Evolutionary conservation across 768 basidiomycete genomes (phyloP).

Genomic region (Agaricus subrufescens): DNA sequence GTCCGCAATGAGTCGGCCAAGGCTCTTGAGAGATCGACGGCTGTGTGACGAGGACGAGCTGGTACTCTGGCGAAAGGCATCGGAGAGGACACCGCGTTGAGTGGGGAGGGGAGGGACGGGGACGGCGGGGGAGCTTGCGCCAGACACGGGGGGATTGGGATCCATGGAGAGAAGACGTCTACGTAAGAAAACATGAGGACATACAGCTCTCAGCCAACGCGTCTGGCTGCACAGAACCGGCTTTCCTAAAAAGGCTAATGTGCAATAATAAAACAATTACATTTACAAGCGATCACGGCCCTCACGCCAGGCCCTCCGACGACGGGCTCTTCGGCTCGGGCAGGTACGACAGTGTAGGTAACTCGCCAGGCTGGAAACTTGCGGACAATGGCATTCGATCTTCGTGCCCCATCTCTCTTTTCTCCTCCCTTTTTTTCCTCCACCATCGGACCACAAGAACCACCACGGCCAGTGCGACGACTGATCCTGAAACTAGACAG

Average conservation of each 20-base stretch:
- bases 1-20: slow-evolving; percentile 6
- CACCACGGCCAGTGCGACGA: neutral
- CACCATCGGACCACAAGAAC: neutral
- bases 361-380: slow-evolving; percentile 9
- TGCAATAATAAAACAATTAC: too few species aligned
- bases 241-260: too few species aligned
- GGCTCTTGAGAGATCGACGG: slow-evolving; percentile 10
- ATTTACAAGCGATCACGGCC: neutral
- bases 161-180: neutral
- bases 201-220: too few species aligned
- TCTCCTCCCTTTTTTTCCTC: neutral
- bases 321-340: neutral
- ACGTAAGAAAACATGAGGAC: too few species aligned
- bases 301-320: neutral
- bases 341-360: slow-evolving; percentile 5
- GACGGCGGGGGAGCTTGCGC: neutral
- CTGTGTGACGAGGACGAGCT: neutral
- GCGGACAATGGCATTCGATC: slow-evolving; percentile 6
- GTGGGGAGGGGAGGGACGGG: neutral
- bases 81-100: neutral
- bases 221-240: too few species aligned
- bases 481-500: neutral
- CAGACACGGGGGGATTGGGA: neutral
- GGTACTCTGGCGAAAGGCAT: neutral
- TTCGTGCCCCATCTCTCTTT: neutral